Percentiles rank a stretch among this genome's conserved stretches.
Evolutionary conservation across 176 grass and related monocot species (phyloP).

Genomic region (Hyparrhenia diplandra): DNA sequence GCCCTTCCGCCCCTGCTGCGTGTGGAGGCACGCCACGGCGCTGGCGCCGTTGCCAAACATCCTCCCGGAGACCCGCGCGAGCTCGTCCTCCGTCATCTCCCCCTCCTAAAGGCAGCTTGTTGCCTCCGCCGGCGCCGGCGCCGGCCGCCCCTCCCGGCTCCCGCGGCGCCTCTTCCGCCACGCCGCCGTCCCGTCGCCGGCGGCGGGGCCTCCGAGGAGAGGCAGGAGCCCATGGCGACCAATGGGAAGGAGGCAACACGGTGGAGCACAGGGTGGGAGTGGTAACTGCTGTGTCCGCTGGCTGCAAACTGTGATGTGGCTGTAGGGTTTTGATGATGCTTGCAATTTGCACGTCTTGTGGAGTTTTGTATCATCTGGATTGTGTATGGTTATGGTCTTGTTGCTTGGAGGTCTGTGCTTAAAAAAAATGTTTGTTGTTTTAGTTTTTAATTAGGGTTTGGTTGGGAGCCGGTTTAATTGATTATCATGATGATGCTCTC

Average conservation of each 20-base stretch:
- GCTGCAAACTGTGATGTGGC: conserved; percentile 19
- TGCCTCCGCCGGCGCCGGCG: conserved; percentile 6
- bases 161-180: conserved; percentile 47
- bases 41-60: conserved; percentile 67
- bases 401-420: conserved; percentile 33
- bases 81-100: conserved; percentile 54
- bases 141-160: conserved; percentile 6
- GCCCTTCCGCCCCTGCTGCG: conserved; percentile 95
- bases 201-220: conserved; percentile 49
- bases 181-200: conserved; percentile 6
- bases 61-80: conserved; percentile 62
- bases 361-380: conserved; percentile 25
- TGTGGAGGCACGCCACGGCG: conserved; percentile 68
- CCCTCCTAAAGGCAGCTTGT: conserved; percentile 15
- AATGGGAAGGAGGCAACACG: conserved; percentile 47
- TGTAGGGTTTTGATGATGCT: conserved; percentile 42
- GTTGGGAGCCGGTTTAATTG: conserved; percentile 26
- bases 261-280: conserved; percentile 27
- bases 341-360: conserved; percentile 19
- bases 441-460: conserved; percentile 11
- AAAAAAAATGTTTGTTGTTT: neutral
- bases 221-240: conserved; percentile 69
- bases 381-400: conserved; percentile 40
- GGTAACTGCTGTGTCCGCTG: conserved; percentile 20
- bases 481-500: conserved; percentile 32